Percentiles rank a stretch among this genome's conserved stretches.
Evolutionary conservation across 495 filamentous ascomycete genomes (phyloP).

Genomic region (Xylaria curta): DNA sequence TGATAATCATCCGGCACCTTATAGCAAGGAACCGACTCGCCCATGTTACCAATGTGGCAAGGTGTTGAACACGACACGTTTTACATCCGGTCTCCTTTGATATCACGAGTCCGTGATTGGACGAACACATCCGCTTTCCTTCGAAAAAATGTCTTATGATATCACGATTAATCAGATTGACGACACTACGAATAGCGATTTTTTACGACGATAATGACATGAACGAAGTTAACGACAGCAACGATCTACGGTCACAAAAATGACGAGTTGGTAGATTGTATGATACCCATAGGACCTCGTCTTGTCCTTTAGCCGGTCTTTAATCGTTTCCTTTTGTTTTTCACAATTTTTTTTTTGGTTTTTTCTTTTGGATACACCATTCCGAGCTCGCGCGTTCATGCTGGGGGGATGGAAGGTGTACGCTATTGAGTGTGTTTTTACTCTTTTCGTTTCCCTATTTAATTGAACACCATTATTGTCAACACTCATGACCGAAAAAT

Average conservation of each 20-base stretch:
- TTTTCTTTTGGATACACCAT: background rate
- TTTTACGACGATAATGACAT: constrained; percentile 1
- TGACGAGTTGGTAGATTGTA: constrained; percentile 11
- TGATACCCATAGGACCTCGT: constrained; percentile 12
- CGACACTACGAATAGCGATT: background rate
- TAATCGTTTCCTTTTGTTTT: background rate
- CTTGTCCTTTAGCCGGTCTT: background rate
- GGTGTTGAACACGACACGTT: background rate
- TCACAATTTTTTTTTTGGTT: background rate
- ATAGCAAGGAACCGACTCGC: background rate
- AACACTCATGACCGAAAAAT: background rate
- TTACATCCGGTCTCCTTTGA: background rate
- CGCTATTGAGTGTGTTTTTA: background rate
- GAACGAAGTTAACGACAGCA: constrained; percentile 1
- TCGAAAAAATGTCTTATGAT: background rate
- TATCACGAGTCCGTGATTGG: background rate
- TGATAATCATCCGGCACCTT: background rate
- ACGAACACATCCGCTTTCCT: background rate
- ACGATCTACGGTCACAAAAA: background rate
- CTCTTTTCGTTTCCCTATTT: background rate
- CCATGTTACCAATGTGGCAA: background rate
- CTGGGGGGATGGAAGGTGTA: constrained; percentile 12
- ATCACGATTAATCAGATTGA: constrained; percentile 7
- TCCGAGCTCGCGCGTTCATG: background rate
- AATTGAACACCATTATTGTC: background rate